Evolutionary conservation across 345 rosid species (phyloP).

Genomic region (Brassica rapa): DNA sequence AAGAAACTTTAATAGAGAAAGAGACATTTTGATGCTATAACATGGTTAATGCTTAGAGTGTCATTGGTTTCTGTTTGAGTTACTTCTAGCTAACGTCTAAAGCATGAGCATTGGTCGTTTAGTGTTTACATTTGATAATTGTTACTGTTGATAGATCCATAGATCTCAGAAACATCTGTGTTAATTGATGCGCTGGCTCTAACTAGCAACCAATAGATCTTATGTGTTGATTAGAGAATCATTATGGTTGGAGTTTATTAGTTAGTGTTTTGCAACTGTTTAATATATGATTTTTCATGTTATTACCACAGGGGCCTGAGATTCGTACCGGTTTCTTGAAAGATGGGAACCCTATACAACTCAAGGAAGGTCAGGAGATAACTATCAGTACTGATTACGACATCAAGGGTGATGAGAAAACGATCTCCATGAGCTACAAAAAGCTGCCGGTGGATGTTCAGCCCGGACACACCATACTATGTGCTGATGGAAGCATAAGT

Average conservation of each 20-base stretch:
- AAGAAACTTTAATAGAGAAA: no score
- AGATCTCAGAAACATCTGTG: no score
- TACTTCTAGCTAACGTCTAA: no score
- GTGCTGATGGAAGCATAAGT: neutral
- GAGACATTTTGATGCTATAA: no score
- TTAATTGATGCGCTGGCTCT: no score
- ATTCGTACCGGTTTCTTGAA: neutral
- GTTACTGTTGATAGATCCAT: no score
- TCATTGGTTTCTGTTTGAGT: no score
- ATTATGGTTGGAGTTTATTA: neutral
- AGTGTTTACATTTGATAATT: no score
- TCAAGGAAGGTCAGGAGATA: neutral
- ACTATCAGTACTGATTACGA: neutral
- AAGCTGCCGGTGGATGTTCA: neutral
- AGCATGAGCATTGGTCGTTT: no score
- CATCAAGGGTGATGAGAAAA: neutral
- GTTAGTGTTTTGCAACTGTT: neutral
- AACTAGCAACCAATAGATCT: no score
- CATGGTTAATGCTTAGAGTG: no score
- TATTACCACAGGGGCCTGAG: neutral
- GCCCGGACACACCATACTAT: neutral
- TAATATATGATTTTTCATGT: neutral
- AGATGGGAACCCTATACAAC: neutral
- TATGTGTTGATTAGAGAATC: neutral
- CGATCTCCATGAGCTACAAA: neutral